These are phyloP conservation scores for Pythium diclinum DNA, from an alignment of 352 stramenopile species.

Conservation along the genomic window DNA sequence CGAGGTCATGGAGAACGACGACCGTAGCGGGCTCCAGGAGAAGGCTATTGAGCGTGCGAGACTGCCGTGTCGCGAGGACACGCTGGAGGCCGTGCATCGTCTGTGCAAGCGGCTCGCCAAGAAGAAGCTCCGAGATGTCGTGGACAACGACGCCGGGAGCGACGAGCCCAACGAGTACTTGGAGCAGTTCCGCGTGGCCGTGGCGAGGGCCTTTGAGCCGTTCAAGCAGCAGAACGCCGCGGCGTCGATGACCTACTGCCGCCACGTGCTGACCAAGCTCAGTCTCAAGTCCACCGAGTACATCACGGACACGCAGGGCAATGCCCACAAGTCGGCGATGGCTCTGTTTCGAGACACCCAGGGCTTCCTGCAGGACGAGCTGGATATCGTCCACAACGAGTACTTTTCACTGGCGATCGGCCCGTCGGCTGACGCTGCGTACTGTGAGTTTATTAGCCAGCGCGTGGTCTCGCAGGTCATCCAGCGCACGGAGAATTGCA, in stretches of 20 bases:
- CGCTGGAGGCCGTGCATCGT: constrained; percentile 57
- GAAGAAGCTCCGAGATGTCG: constrained; percentile 66
- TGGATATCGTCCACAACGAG: constrained; percentile 47
- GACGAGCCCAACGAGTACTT: constrained; percentile 65
- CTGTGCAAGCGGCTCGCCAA: constrained; percentile 73
- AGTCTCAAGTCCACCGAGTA: constrained; percentile 40
- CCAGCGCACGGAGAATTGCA: constrained; percentile 71
- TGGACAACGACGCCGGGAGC: constrained; percentile 60
- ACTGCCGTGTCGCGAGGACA: constrained; percentile 60
- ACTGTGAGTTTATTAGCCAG: constrained; percentile 83
- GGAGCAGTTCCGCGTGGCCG: constrained; percentile 51
- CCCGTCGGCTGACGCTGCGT: constrained; percentile 74
- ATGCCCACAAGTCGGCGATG: constrained; percentile 64
- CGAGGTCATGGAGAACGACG: constrained; percentile 61
- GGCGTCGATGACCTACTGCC: constrained; percentile 82
- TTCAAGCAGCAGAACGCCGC: constrained; percentile 77
- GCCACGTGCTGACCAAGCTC: constrained; percentile 54
- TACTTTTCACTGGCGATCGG: constrained; percentile 65
- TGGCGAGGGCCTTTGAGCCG: constrained; percentile 42
- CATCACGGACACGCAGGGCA: constrained; percentile 27
- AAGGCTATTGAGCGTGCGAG: constrained; percentile 49
- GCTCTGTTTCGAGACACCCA: constrained; percentile 72
- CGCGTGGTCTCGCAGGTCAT: constrained; percentile 69
- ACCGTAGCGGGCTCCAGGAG: constrained; percentile 27
- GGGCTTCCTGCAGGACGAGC: constrained; percentile 49